Evolutionary conservation across 176 grass and related monocot species (phyloP), one percentile per base, ranked within the genome.

Genomic region (Luzula sylvatica): DNA sequence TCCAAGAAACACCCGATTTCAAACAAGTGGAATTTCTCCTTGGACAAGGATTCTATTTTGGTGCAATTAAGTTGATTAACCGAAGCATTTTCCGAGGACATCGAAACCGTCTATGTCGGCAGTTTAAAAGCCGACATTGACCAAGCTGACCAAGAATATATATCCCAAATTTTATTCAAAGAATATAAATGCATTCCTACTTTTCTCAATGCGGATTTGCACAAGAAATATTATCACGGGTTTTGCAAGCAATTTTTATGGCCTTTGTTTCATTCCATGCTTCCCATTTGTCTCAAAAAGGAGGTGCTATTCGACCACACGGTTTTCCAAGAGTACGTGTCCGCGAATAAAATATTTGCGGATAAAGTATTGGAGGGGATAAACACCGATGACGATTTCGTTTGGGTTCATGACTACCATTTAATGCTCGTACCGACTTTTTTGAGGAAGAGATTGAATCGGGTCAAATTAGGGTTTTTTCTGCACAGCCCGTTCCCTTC

Each of bases 331-430:
- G 80, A 83, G 12, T 95, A 95, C 67, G 69, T 95, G 8, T 76
- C 73, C 26, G 89, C 80, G 43, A 95, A 95, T 76, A 95, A 82
- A 59, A 65, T 78, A 63, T 95, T 95, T 75, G 72, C 89, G 0
- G 83, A 95, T 60, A 95, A 88, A 64, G 73, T 95, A 52, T 72
- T 88, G 76, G 89, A 95, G 75, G 83, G 74, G 61, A 79, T 95
- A 55, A 95, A 95, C 72, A 75, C 80, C 21, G 83, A 95, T 76
- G 79, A 88, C 75, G 89, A 88, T 71, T 78, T 53, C 72, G 83
- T 95, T 14, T 95, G 89, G 89, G 74, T 95, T 58, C 89, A 95
- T 78, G 89, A 95, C 69, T 95, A 95, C 56, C 89, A 95, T 65
- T 84, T 95, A 30, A 95, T 95, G 88, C 79, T 95, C 68, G 79